Base-by-base conservation (phyloP, 257 asterid species). In the Nyctanthes arbortristis region DNA sequence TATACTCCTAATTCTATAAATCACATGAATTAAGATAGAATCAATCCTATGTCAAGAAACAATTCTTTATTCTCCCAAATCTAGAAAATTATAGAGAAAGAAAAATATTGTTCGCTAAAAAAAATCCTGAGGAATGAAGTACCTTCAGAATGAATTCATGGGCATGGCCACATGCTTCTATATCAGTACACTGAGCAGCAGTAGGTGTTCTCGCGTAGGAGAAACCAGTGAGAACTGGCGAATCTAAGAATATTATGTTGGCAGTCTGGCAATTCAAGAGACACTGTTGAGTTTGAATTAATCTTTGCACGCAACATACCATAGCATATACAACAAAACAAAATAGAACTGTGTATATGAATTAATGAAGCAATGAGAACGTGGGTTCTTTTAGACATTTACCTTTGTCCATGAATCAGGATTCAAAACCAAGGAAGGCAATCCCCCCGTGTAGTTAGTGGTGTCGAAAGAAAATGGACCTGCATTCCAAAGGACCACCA, bases 161-260 rank as follows among this genome's bases (percentile, higher is more conserved):
- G 60, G 66, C 71, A 57, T 81, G 78, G 11, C 16, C 54, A 47
- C 35, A 72, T 18, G 81, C 63, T 35, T 81, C 70, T 27, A 75
- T 30, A 65, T 71, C 83, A 24, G 16, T 72, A 43, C 67, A 66
- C n/a, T 65, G 59, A 32, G 76, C 45, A 1, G 83, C 81, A 20
- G 66, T 25, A 25, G 71, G 58, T 5, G 77, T 81, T 35, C 49
- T 78, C 6, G 72, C 86, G 69, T 81, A 81, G 1, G 86, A 81
- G 69, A 75, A 81, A n/a, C 86, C 86, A 68, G 81, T 75, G 8
- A 76, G 74, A 61, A 78, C 83, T 0, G 86, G 86, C 37, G 67
- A 69, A 33, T 81, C 86, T 43, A 81, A 62, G 47, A 72, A 81
- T 22, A 81, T 52, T 54, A 81, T 65, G 73, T 40, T 81, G 14